Percentiles rank a stretch among this genome's conserved stretches.
These are phyloP conservation scores for Pyrenophora seminiperda DNA, from an alignment of 2,329 filamentous ascomycete genomes.

Conservation along the genomic window DNA sequence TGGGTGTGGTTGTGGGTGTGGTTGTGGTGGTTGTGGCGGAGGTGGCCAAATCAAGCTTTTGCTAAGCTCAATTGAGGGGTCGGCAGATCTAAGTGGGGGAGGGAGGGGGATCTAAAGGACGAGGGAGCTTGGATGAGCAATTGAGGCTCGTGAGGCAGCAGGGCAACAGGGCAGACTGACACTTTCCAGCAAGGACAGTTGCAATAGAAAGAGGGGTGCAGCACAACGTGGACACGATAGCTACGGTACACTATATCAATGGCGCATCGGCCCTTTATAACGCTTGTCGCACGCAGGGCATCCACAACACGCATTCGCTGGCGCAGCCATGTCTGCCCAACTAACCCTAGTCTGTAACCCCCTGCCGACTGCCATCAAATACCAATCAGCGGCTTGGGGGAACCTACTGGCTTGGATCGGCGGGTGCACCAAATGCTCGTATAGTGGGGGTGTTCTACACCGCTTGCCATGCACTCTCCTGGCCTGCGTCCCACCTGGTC, in stretches of 20 bases:
- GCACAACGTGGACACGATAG: too few relatives aligned
- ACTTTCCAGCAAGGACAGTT: background rate
- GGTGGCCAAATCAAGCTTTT: constrained; percentile 18
- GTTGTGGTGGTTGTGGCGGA: background rate
- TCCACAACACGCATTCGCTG: constrained; percentile 1
- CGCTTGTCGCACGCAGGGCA: background rate
- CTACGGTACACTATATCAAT: too few relatives aligned
- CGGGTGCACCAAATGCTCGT: background rate
- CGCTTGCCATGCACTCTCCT: background rate
- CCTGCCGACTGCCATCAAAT: background rate
- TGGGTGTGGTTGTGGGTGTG: too few relatives aligned
- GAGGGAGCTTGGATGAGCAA: background rate
- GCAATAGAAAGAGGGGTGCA: too few relatives aligned
- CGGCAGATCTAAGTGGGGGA: constrained; percentile 8
- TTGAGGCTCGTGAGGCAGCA: background rate
- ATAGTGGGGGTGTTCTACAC: background rate
- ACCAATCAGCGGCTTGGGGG: background rate
- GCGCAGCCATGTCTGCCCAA: background rate
- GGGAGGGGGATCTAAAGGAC: background rate
- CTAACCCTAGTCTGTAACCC: background rate
- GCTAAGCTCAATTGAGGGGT: constrained; percentile 15
- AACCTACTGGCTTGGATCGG: constrained; percentile 1
- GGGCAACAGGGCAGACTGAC: background rate
- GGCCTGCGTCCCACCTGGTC: too few relatives aligned
- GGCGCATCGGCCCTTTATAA: too few relatives aligned